These are phyloP conservation scores for Cyamopsis tetragonoloba DNA, from an alignment of 306 rosid genomes.

Conservation along the genomic window DNA sequence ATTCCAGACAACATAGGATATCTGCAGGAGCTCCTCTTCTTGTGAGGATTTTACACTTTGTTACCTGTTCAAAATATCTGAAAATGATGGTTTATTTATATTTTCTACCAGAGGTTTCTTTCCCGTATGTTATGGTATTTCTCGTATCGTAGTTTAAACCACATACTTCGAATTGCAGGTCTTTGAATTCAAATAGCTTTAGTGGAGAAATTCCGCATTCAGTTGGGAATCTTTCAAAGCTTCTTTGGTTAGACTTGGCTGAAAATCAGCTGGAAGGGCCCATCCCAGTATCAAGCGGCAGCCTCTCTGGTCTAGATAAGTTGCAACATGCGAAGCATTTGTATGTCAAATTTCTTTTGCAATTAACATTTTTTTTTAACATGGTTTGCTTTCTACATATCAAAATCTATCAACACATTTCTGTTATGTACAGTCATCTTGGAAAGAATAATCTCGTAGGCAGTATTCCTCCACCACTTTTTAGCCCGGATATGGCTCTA, in stretches of 20 bases:
- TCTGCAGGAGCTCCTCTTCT: constrained; percentile 36
- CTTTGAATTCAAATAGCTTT: constrained; percentile 34
- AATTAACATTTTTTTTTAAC: neutral
- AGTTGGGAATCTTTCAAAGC: constrained; percentile 31
- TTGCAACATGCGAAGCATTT: constrained; percentile 29
- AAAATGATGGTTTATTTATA: neutral
- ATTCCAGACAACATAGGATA: constrained; percentile 57
- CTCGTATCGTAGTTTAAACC: constrained; percentile 4
- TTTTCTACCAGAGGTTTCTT: neutral
- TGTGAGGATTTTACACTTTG: constrained; percentile 35
- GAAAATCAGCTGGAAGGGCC: constrained; percentile 33
- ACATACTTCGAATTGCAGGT: constrained; percentile 25
- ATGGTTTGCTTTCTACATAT: neutral
- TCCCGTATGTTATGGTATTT: neutral
- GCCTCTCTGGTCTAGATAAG: constrained; percentile 29
- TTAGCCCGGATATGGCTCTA: constrained; percentile 38
- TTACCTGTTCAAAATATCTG: neutral
- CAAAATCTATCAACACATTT: neutral
- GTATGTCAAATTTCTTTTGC: constrained; percentile 27
- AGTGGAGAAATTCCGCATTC: constrained; percentile 30
- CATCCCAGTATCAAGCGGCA: constrained; percentile 29
- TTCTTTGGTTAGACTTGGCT: constrained; percentile 35
- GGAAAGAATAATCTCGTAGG: constrained; percentile 48
- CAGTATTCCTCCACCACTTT: constrained; percentile 38
- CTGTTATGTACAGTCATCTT: constrained; percentile 44